Evolutionary conservation across 345 rosid species (phyloP).

Genomic region (Salix arbutifolia): DNA sequence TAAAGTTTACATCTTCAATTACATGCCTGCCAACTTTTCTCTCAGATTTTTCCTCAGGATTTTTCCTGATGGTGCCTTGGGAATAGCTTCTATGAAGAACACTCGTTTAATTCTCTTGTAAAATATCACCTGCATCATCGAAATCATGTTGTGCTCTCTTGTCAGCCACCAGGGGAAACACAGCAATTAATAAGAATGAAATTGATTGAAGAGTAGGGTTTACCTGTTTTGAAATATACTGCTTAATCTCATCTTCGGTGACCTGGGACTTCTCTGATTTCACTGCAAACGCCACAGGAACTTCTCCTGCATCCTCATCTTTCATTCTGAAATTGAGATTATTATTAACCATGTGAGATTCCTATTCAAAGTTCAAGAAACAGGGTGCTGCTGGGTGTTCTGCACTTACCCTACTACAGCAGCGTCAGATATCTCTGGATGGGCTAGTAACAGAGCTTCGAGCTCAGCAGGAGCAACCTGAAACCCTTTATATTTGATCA

Average conservation of each 20-base stretch:
- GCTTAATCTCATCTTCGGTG: conserved; percentile 19
- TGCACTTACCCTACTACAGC: conserved; percentile 29
- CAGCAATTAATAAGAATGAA: neutral
- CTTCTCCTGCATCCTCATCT: conserved; percentile 25
- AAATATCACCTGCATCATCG: conserved; percentile 26
- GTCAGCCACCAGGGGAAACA: neutral
- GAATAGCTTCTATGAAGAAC: conserved; percentile 23
- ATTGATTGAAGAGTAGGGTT: neutral
- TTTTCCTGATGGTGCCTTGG: conserved; percentile 35
- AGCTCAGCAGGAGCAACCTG: conserved; percentile 35
- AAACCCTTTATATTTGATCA: conserved; percentile 34
- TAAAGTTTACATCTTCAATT: neutral
- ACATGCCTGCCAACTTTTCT: conserved; percentile 15
- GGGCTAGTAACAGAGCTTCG: conserved; percentile 19
- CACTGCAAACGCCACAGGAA: conserved; percentile 27
- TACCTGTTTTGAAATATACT: conserved; percentile 28
- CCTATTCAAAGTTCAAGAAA: neutral
- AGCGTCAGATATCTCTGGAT: conserved; percentile 24
- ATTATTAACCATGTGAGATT: neutral
- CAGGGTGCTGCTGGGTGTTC: too few species aligned
- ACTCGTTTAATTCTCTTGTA: conserved; percentile 24
- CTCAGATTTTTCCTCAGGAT: conserved; percentile 19
- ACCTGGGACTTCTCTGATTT: conserved; percentile 14
- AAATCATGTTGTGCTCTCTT: neutral
- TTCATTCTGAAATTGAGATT: conserved; percentile 11